Percentiles rank a stretch among this genome's conserved stretches.
These are phyloP conservation scores for Arctium minus DNA, from an alignment of 129 eudicot species.

Conservation along the genomic window DNA sequence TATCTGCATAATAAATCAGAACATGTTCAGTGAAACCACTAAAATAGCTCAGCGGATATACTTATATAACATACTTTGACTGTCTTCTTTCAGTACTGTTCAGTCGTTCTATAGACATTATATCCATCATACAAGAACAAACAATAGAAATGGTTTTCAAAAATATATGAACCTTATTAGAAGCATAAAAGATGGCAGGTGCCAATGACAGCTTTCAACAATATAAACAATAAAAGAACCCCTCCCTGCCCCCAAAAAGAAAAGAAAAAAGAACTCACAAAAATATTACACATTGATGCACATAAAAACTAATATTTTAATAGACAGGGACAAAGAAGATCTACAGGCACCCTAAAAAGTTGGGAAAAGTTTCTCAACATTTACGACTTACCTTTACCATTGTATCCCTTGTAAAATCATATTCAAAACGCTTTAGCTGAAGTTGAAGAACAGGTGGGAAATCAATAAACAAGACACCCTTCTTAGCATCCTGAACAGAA, in stretches of 20 bases:
- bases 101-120: background rate
- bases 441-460: slow-evolving; percentile 89
- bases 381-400: slow-evolving; percentile 63
- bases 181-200: background rate
- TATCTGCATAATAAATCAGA: slow-evolving; percentile 50
- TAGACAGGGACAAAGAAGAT: background rate
- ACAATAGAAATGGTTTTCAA: background rate
- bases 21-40: background rate
- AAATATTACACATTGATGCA: background rate
- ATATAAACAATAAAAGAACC: background rate
- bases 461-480: slow-evolving; percentile 75
- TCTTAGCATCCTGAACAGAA: slow-evolving; percentile 64
- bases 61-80: background rate
- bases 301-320: background rate
- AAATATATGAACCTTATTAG: background rate
- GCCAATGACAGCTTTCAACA: background rate
- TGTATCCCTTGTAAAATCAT: slow-evolving; percentile 78
- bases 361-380: background rate
- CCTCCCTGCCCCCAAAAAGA: background rate
- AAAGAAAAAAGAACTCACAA: too few species aligned
- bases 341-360: background rate
- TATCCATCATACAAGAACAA: background rate
- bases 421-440: slow-evolving; percentile 79
- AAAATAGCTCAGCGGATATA: background rate
- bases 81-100: background rate